Conservation (phyloP, 176 grass and related monocot species). For the Oropetium thomaeum region DNA sequence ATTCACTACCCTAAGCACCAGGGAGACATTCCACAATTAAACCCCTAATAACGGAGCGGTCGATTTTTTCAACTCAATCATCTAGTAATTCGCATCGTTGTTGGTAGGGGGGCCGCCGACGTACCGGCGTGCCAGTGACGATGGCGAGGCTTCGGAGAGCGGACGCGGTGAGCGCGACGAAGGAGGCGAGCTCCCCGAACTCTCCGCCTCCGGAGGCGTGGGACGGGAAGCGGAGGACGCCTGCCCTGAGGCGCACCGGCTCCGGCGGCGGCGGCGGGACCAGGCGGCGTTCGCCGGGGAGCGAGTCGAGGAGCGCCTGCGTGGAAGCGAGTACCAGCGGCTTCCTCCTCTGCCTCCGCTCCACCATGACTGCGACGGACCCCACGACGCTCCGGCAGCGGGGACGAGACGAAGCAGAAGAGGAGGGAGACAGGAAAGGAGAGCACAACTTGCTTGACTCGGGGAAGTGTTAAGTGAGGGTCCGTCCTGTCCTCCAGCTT, state of each 20-base stretch:
- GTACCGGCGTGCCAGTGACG: constrained; percentile 70
- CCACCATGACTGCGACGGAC: constrained; percentile 44
- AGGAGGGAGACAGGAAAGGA: too few relatives aligned
- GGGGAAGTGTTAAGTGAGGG: neutral
- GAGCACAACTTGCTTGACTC: neutral
- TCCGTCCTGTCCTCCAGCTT: neutral
- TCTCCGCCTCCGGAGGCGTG: constrained; percentile 18
- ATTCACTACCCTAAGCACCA: neutral
- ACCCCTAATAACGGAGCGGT: neutral
- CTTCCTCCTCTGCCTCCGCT: constrained; percentile 52
- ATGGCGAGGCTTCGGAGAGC: constrained; percentile 64
- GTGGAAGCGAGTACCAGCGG: constrained; percentile 81
- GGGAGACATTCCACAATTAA: neutral
- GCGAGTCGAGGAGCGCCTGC: constrained; percentile 69
- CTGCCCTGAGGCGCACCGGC: constrained; percentile 51
- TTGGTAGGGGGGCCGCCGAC: neutral
- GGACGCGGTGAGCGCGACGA: constrained; percentile 46
- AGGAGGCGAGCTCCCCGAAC: constrained; percentile 53
- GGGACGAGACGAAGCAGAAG: neutral
- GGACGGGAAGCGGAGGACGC: constrained; percentile 61
- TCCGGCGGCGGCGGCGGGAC: constrained; percentile 1
- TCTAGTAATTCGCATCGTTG: neutral
- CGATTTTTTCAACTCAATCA: neutral
- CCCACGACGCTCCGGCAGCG: neutral
- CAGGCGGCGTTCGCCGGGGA: constrained; percentile 36